Evolutionary conservation across 176 grass and related monocot genomes (phyloP).

Genomic region (Zea luxurians): DNA sequence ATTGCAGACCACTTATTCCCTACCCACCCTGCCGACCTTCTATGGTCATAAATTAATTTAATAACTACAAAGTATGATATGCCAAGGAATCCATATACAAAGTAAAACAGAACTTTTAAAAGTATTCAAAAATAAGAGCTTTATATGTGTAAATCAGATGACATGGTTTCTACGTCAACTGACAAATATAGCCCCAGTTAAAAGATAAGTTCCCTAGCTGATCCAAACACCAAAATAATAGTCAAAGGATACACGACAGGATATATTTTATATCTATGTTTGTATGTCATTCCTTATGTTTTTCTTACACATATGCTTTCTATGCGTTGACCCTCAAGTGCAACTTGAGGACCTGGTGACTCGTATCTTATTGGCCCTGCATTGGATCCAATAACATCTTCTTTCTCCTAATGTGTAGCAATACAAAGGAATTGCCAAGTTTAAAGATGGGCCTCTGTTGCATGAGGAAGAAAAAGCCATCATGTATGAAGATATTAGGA

Average conservation of each 20-base stretch:
- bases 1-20: background rate
- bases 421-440: too few relatives aligned
- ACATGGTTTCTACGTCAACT: background rate
- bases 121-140: background rate
- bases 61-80: too few relatives aligned
- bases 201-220: background rate
- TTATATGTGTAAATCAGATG: background rate
- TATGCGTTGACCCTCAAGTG: background rate
- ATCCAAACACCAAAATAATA: slow-evolving; percentile 17
- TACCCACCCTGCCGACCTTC: background rate
- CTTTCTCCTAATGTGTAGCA: too few relatives aligned
- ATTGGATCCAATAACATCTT: background rate
- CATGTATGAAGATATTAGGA: too few relatives aligned
- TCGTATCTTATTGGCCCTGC: background rate
- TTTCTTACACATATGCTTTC: background rate
- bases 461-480: too few relatives aligned
- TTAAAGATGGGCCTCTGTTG: too few relatives aligned
- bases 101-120: background rate
- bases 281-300: too few relatives aligned
- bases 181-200: slow-evolving; percentile 6
- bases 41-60: background rate
- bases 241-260: background rate
- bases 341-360: background rate
- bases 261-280: too few relatives aligned
- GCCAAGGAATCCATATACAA: background rate